Evolutionary conservation across 1,284 basidiomycete species (phyloP), one percentile per base, ranked within the genome.

Genomic region (Volvariella surrecta): DNA sequence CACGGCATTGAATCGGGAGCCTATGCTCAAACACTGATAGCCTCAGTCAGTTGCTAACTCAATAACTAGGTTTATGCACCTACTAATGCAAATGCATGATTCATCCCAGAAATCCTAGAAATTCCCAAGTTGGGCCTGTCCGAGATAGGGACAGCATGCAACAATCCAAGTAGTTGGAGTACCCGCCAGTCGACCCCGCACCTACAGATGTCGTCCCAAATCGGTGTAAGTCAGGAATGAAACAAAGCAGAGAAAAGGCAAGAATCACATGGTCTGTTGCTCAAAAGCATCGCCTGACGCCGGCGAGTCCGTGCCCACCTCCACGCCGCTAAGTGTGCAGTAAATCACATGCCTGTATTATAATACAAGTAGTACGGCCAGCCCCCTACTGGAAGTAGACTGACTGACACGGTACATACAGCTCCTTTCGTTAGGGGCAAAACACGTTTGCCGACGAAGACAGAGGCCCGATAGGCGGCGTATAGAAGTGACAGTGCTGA

Each of bases 61-160:
- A n/a, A n/a, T n/a, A n/a, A n/a, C n/a, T 28, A 3, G 13, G 49
- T 58, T 46, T 41, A 69, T n/a, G n/a, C n/a, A n/a, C n/a, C n/a
- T n/a, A n/a, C n/a, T n/a, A n/a, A n/a, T n/a, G n/a, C 70, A 18
- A 72, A 56, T 44, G 65, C 68, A 45, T 57, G 52, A 43, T 63
- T 67, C 67, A 71, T 62, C 15, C 70, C 70, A 10, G 61, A 61
- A 30, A 63, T 59, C 15, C 68, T 60, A 1, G 70, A 70, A 30
- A 71, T 55, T 1, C 65, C 64, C 24, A 71, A 57, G 47, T 72
- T 72, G 7, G 59, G 58, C 28, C 70, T 58, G 49, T 71, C 69
- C 41, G 70, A 63, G 43, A 68, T 50, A n/a, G 65, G 61, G 37
- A 73, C 49, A 10, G 69, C 64, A 48, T 66, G 67, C 6, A 72